phyloP scores from a whole-genome alignment of 305 asterid genomes.

The Fraxinus xanthoxyloides region DNA sequence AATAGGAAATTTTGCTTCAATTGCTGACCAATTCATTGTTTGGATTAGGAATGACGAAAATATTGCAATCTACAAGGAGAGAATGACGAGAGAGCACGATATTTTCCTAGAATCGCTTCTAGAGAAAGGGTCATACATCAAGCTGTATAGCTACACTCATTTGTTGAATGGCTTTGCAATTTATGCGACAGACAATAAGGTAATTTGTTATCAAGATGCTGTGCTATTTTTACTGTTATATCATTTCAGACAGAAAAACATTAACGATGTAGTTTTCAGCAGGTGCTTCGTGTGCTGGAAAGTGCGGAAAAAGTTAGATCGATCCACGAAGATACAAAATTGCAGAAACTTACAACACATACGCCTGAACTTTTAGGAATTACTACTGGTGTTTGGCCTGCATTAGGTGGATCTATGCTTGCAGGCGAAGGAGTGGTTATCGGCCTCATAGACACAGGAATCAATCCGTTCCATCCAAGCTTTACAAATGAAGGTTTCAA shows the following conservation, averaged over 20 bases:
- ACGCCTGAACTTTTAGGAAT: constrained; percentile 63
- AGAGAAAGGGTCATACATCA: constrained; percentile 37
- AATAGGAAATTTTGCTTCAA: neutral
- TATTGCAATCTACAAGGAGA: constrained; percentile 32
- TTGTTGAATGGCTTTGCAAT: constrained; percentile 63
- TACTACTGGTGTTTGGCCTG: constrained; percentile 50
- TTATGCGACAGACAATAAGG: constrained; percentile 40
- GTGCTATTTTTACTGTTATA: neutral
- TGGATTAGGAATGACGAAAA: constrained; percentile 31
- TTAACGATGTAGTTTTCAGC: neutral
- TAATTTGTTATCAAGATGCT: constrained; percentile 1
- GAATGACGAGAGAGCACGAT: constrained; percentile 43
- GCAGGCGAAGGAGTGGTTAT: constrained; percentile 67
- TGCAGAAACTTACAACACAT: constrained; percentile 61
- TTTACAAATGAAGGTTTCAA: constrained; percentile 25
- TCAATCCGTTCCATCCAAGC: constrained; percentile 64
- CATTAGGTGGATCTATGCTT: constrained; percentile 43
- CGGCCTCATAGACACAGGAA: constrained; percentile 68
- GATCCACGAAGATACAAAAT: constrained; percentile 48
- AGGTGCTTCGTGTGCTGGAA: constrained; percentile 42
- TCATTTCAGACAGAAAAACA: neutral
- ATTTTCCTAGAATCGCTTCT: constrained; percentile 48
- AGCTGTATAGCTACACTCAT: constrained; percentile 65
- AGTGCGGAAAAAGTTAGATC: constrained; percentile 40
- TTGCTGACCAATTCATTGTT: neutral